phyloP scores from a whole-genome alignment of 192 early-diverging fungal species.

The Coemansia sp. region DNA sequence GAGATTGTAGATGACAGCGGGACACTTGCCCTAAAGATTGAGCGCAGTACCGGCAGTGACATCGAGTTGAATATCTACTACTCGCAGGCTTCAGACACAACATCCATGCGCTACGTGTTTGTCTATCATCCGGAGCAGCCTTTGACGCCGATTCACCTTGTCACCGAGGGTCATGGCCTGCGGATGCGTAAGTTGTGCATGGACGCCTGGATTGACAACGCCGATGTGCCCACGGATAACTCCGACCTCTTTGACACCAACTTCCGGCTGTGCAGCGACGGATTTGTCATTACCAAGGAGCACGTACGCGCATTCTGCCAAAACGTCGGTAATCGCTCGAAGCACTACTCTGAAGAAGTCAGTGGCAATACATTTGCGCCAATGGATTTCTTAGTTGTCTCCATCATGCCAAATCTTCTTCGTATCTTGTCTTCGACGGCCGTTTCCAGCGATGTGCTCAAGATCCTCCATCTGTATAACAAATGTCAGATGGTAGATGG shows the following conservation, averaged over 20 bases:
- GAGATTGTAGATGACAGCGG: constrained; percentile 15
- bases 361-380: constrained; percentile 63
- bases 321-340: constrained; percentile 63
- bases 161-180: neutral
- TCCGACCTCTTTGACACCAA: neutral
- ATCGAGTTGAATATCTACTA: neutral
- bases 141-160: constrained; percentile 14
- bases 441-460: constrained; percentile 78
- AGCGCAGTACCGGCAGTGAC: neutral
- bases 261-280: neutral
- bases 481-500: constrained; percentile 70
- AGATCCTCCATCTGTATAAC: constrained; percentile 83
- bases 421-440: constrained; percentile 45
- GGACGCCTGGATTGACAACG: constrained; percentile 8
- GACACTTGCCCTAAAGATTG: constrained; percentile 11
- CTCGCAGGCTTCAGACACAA: neutral
- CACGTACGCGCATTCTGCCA: constrained; percentile 82
- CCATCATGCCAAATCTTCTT: constrained; percentile 76
- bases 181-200: neutral
- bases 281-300: constrained; percentile 60
- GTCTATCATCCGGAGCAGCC: constrained; percentile 5
- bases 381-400: constrained; percentile 87
- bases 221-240: neutral
- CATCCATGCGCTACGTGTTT: neutral
- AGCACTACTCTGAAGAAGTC: constrained; percentile 45